Conservation (phyloP, 2,329 filamentous ascomycete species). For the Thermothelomyces thermophilus region DNA sequence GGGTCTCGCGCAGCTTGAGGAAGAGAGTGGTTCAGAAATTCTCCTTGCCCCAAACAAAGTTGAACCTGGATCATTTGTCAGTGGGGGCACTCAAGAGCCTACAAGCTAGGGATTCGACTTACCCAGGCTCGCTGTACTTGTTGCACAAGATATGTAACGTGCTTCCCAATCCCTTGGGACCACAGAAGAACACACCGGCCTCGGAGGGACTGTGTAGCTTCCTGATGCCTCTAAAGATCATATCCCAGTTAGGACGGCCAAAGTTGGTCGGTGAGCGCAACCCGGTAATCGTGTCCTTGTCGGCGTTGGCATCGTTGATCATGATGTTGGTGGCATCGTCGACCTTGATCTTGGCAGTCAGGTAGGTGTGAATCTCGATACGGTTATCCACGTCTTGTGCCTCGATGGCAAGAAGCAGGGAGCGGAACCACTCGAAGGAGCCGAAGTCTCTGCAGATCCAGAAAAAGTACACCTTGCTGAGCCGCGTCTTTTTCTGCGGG, state of each 20-base stretch:
- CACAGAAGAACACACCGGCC: conserved; percentile 78
- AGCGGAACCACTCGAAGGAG: conserved; percentile 86
- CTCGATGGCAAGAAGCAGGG: conserved; percentile 75
- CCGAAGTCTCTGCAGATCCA: conserved; percentile 87
- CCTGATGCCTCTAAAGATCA: conserved; percentile 77
- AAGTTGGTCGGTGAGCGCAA: conserved; percentile 78
- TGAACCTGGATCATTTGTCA: conserved; percentile 43
- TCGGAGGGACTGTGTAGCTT: conserved; percentile 70
- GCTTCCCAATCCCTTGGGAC: conserved; percentile 72
- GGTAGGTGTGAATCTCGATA: conserved; percentile 85
- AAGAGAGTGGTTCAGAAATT: conserved; percentile 48
- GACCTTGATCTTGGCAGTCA: conserved; percentile 79
- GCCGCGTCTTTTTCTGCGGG: conserved; percentile 68
- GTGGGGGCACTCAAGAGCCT: not conserved
- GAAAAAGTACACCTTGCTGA: conserved; percentile 87
- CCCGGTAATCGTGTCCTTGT: conserved; percentile 79
- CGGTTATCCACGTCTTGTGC: conserved; percentile 76
- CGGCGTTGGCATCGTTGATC: conserved; percentile 82
- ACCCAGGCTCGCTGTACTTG: conserved; percentile 78
- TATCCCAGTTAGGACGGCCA: conserved; percentile 82
- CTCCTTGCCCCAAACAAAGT: conserved; percentile 63
- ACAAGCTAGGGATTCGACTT: conserved; percentile 34
- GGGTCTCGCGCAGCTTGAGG: not conserved
- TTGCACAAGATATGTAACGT: conserved; percentile 77
- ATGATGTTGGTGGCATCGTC: conserved; percentile 87